Conservation (phyloP, 176 grass and related monocot species). For the Elymus sibiricus region DNA sequence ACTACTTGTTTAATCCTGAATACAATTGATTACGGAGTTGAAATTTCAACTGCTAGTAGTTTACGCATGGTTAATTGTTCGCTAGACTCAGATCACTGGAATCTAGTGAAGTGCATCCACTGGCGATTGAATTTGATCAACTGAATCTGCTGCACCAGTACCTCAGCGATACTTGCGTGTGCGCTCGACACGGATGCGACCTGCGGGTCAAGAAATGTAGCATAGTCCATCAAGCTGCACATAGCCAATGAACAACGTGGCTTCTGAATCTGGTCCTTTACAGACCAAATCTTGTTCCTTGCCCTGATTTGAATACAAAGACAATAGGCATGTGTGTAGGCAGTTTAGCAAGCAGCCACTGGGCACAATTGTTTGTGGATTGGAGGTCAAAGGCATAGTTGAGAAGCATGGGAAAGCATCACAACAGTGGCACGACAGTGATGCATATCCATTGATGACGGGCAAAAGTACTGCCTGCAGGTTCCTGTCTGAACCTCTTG, state of each 20-base stretch:
- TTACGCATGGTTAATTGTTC: not conserved
- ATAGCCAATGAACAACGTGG: slow-evolving; percentile 7
- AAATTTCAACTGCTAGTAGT: not conserved
- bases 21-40: not conserved
- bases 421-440: not conserved
- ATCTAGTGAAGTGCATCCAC: not conserved
- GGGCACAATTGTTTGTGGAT: not conserved
- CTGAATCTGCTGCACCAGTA: not conserved
- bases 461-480: not conserved
- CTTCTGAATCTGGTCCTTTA: not conserved
- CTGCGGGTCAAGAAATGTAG: not conserved
- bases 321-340: not conserved
- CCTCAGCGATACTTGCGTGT: not conserved
- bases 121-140: not conserved
- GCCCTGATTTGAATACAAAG: not conserved
- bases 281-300: not conserved
- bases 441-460: not conserved
- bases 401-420: not conserved
- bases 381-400: not conserved
- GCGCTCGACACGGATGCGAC: not conserved
- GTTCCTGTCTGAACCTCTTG: not conserved
- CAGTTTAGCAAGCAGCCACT: slow-evolving; percentile 1
- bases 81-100: not conserved
- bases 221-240: not conserved
- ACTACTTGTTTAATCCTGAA: not conserved